Evolutionary conservation across 768 basidiomycete species (phyloP), one percentile per base, ranked within the genome.

Genomic region (Pisolithus albus): DNA sequence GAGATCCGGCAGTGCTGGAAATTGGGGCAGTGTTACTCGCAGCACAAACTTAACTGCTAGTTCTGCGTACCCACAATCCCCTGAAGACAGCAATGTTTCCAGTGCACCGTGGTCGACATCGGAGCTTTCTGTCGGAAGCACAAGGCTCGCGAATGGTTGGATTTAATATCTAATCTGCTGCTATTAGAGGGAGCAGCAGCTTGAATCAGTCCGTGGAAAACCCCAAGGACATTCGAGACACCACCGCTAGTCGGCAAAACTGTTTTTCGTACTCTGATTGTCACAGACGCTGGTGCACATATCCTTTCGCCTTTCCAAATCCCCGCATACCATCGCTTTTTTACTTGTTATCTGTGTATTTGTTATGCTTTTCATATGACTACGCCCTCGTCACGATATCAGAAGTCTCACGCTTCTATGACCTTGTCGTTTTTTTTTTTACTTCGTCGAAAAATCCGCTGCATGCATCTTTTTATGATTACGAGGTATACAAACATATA

Each of bases 1-100:
- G 53, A 83, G 88, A 54, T 81, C 86, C 41, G 88, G 88, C 43
- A 89, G 87, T 64, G 84, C 84, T 24, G 86, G 86, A 30, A 89
- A 88, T 63, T 89, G 88, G 88, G 83, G 74, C 40, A 80, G 70
- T 59, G 73, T 86, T 58, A 64, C 79, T 24, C 78, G 83, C 46
- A 77, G 72, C 63, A 77, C 69, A 61, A 75, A 75, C 61, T 69
- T 82, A 48, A 68, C 70, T 48, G 70, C 72, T 52, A 72, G 74
- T 36, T 69, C 73, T n/a, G 63, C 79, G 37, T 80, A 80, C 58
- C 73, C 81, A 11, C 78, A 80, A 52, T 73, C 77, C 37, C 71
- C 82, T 7, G 82, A 80, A 60, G 77, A 80, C 4, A 62, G 57
- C 18, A 61, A 78, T 55, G 79, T 76, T 62, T 67, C 71, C 49